Evolutionary conservation across 2,329 filamentous ascomycete species (phyloP).

Genomic region (Curvularia hawaiiensis): DNA sequence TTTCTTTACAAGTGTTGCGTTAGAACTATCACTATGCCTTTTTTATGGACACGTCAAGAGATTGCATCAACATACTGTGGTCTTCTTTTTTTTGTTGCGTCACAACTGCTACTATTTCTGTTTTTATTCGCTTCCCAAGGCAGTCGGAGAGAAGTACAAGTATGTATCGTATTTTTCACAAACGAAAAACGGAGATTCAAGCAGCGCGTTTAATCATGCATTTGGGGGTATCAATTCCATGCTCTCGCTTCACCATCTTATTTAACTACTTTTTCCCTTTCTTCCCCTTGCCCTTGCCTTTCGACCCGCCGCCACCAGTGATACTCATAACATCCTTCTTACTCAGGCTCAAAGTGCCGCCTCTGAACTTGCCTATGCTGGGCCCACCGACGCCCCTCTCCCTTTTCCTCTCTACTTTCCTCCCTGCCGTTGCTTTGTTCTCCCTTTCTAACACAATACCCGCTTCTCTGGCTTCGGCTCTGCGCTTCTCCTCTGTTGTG

Average conservation of each 20-base stretch:
- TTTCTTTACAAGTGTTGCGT: too few relatives aligned
- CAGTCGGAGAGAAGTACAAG: neutral
- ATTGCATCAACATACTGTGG: too few relatives aligned
- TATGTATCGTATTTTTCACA: neutral
- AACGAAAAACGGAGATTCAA: neutral
- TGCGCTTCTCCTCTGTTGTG: constrained; percentile 70
- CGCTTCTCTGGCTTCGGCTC: constrained; percentile 84
- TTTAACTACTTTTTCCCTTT: constrained; percentile 10
- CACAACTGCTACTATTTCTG: too few relatives aligned
- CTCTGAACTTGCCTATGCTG: constrained; percentile 77
- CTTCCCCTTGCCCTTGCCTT: constrained; percentile 20
- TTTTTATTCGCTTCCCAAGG: neutral
- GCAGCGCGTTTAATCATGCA: neutral
- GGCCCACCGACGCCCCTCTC: constrained; percentile 74
- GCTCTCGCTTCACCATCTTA: neutral
- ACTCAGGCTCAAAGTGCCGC: constrained; percentile 79
- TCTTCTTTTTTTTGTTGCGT: too few relatives aligned
- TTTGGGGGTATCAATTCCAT: neutral
- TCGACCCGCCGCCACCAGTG: constrained; percentile 53
- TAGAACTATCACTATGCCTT: too few relatives aligned
- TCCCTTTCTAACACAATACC: constrained; percentile 81
- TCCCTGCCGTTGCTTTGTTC: constrained; percentile 41
- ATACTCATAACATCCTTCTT: constrained; percentile 76
- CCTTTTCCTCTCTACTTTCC: constrained; percentile 55
- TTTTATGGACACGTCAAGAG: too few relatives aligned